Evolutionary conservation across 1,139 yeast genomes (phyloP).

Genomic region (Sugiyamaella pinicola): DNA sequence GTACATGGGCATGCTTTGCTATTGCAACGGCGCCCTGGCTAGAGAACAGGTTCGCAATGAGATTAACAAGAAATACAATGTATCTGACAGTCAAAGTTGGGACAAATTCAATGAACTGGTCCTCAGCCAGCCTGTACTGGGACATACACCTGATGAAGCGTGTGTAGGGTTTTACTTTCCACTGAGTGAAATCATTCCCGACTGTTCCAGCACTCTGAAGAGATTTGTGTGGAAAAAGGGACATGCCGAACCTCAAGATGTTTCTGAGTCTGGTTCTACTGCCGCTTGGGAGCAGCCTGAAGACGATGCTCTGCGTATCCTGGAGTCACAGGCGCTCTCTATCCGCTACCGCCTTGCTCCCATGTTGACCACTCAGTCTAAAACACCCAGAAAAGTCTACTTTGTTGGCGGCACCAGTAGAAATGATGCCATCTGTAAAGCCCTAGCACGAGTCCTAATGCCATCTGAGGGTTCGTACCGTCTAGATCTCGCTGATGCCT

Average conservation of each 20-base stretch:
- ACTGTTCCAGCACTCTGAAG: conserved; percentile 48
- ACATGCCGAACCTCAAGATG: conserved; percentile 8
- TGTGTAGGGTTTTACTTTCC: conserved; percentile 82
- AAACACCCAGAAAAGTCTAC: conserved; percentile 68
- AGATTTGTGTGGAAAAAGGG: conserved; percentile 28
- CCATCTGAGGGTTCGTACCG: conserved; percentile 63
- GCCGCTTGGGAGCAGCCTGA: conserved; percentile 49
- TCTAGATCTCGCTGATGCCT: conserved; percentile 82
- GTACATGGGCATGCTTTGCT: conserved; percentile 95
- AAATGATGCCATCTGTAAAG: conserved; percentile 64
- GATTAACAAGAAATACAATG: conserved; percentile 52
- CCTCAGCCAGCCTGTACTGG: conserved; percentile 34
- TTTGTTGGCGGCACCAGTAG: conserved; percentile 89
- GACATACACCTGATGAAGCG: conserved; percentile 38
- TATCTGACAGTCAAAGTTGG: conserved; percentile 52
- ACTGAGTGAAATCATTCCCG: conserved; percentile 85
- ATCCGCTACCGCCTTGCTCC: conserved; percentile 82
- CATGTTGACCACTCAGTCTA: conserved; percentile 49
- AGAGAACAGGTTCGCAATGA: conserved; percentile 73
- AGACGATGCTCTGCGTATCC: conserved; percentile 73
- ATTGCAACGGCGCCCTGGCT: conserved; percentile 88
- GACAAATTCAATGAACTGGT: conserved; percentile 57
- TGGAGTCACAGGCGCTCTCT: conserved; percentile 85
- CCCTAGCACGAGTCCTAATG: conserved; percentile 72
- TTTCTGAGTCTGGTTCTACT: background rate